A percentile compares a stretch with the other conserved stretches of the same genome.
Conservation (phyloP, 305 asterid species). For the Fraxinus platypoda region DNA sequence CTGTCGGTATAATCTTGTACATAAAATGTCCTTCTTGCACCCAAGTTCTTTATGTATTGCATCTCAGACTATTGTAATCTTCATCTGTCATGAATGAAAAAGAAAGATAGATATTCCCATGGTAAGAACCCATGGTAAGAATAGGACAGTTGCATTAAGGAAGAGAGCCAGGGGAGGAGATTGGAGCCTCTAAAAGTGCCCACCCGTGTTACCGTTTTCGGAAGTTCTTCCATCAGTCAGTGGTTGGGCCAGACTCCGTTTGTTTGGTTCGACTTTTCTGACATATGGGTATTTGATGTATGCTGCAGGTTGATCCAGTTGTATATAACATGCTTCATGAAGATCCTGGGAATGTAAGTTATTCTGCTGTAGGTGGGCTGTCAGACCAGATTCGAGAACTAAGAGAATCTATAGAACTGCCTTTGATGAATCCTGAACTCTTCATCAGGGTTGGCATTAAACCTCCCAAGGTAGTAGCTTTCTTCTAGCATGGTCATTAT, state of each 20-base stretch:
- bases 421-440: constrained; percentile 95
- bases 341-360: constrained; percentile 95
- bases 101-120: too few relatives aligned
- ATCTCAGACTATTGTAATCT: too few relatives aligned
- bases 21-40: too few relatives aligned
- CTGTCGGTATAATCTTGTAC: background rate
- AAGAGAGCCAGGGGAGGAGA: too few relatives aligned
- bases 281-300: constrained; percentile 1
- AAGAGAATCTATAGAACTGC: constrained; percentile 90
- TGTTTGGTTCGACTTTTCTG: background rate
- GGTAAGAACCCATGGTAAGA: too few relatives aligned
- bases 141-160: too few relatives aligned
- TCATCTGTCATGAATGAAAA: too few relatives aligned
- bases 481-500: background rate
- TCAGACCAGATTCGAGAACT: constrained; percentile 91
- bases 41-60: too few relatives aligned
- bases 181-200: too few relatives aligned
- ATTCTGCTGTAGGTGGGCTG: constrained; percentile 97
- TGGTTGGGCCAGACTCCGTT: too few relatives aligned
- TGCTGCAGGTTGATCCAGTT: constrained; percentile 87
- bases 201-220: too few relatives aligned
- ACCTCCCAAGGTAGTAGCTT: constrained; percentile 75
- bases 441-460: constrained; percentile 89
- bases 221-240: too few relatives aligned
- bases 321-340: constrained; percentile 93